Evolutionary conservation across 2,329 filamentous ascomycete species (phyloP), one percentile per base, ranked within the genome.

Genomic region (Sarocladium oryzae): DNA sequence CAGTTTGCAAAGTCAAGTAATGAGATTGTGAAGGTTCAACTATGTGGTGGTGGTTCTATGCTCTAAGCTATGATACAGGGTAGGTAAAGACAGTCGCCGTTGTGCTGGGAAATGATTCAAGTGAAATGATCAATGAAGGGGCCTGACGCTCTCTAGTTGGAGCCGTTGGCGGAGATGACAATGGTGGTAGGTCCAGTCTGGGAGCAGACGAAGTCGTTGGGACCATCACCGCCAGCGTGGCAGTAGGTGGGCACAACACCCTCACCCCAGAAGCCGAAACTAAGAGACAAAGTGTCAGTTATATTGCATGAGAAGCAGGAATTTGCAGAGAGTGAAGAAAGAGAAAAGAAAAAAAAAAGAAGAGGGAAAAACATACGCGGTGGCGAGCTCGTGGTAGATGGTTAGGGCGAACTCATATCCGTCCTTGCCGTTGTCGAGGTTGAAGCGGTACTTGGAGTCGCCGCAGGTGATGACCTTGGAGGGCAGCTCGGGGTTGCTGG

Each of bases 381-480:
- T 2, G 46, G 51, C 56, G 4, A 57, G 43, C 54, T 60, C 56
- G 40, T 61, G 56, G 56, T 60, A 61, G 32, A 61, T 50, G 18
- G 53, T 51, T n/a, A 61, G 55, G 40, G 50, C 51, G 26, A 55
- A 61, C 23, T 57, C 57, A 8, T 40, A 24, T 36, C 51, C 41
- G 1, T 51, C 18, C 13, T 16, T 24, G 23, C 58, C 60, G 3
- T 50, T 28, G 21, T 52, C 36, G 24, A 66, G 49, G 16, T 45
- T 46, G 60, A 66, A 66, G 40, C 60, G 52, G 58, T 66, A 66
- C 53, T 58, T 57, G 55, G 55, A 55, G 9, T 58, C 57, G 50
- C 57, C 59, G 58, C 63, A 65, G 46, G 55, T 55, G 41, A 58
- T 49, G 38, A 58, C 53, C 21, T 55, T 48, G 49, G 55, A 18